Evolutionary conservation across 441 rosid genomes (phyloP), one percentile per base, ranked within the genome.

Genomic region (Populus hybrid): DNA sequence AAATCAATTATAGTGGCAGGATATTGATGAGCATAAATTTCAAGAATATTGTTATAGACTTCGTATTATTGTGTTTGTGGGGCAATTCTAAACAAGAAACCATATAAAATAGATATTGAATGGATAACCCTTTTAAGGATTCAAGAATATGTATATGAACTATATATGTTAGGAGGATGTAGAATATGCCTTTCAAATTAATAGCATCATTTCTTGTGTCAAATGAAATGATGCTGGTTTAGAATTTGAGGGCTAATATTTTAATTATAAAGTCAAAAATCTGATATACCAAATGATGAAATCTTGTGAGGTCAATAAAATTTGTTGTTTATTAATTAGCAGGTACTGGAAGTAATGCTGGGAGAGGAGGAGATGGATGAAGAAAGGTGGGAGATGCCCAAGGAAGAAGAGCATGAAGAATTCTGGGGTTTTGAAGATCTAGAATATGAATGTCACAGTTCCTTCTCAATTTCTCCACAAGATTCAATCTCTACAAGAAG

Each of bases 391-490:
- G 89, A 85, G 80, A 89, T 90, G 95, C 89, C 92, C 29, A 90
- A 83, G 74, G 93, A 91, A 70, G 99, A 90, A 78, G 92, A 91
- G 21, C 88, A 87, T 23, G 93, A 88, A 80, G 93, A 91, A 69
- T 87, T 91, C 75, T 95, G 93, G 97, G 97, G 97, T n/a, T 93
- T 90, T 78, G 97, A 93, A 83, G 99, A 95, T 81, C 86, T 95
- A 21, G 99, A 92, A 77, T 86, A 84, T 78, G 94, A 93, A 64
- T 87, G 75, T 77, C 90, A 87, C 79, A 78, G 77, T 70, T 90
- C 91, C 68, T 80, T 81, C 82, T 88, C 95, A 6, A 45, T 79
- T 69, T 91, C 97, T 38, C 94, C 88, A 18, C 87, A 82, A 45
- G 84, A 90, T 73, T 91, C 93, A 6, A 80, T 85, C 74, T 90